phyloP scores from a whole-genome alignment of 225 moss, liverwort and hornwort species.

The Marchantia polymorpha region DNA sequence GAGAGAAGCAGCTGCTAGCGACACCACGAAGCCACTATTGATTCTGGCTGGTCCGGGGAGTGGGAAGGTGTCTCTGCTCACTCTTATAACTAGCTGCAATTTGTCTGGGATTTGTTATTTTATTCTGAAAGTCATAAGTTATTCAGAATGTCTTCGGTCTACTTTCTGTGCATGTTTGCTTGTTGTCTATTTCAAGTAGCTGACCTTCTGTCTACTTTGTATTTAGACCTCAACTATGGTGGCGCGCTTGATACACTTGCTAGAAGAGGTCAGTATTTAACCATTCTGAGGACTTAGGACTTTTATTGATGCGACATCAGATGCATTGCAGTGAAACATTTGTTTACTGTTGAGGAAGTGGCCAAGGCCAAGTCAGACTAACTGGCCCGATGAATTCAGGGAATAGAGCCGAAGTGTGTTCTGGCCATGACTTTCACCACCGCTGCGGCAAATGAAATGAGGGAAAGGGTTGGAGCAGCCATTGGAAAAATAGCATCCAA shows the following conservation, averaged over 20 bases:
- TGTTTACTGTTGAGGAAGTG: not conserved
- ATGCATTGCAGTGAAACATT: not conserved
- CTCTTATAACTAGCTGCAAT: not conserved
- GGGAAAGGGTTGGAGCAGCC: slow-evolving; percentile 71
- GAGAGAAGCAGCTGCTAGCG: slow-evolving; percentile 71
- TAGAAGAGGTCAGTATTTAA: slow-evolving; percentile 37
- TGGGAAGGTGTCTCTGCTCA: slow-evolving; percentile 65
- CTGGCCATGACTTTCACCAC: slow-evolving; percentile 98
- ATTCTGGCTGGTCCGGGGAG: slow-evolving; percentile 95
- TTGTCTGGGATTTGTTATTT: not conserved
- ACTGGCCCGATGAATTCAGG: slow-evolving; percentile 41
- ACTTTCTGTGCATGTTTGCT: not conserved
- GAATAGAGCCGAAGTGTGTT: slow-evolving; percentile 63
- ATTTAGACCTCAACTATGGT: slow-evolving; percentile 50
- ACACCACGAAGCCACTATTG: slow-evolving; percentile 72
- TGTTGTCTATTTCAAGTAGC: not conserved
- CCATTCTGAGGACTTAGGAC: not conserved
- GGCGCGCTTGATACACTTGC: slow-evolving; percentile 40
- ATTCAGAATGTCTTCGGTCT: not conserved
- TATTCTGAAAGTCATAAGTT: no score
- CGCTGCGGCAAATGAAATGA: slow-evolving; percentile 88
- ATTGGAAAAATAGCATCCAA: slow-evolving; percentile 69
- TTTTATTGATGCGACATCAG: not conserved
- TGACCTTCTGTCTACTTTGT: slow-evolving; percentile 2
- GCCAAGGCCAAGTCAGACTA: not conserved